Evolutionary conservation across 78 protist genomes (phyloP), one percentile per base, ranked within the genome.

Genomic region (Monosiga brevicollis): DNA sequence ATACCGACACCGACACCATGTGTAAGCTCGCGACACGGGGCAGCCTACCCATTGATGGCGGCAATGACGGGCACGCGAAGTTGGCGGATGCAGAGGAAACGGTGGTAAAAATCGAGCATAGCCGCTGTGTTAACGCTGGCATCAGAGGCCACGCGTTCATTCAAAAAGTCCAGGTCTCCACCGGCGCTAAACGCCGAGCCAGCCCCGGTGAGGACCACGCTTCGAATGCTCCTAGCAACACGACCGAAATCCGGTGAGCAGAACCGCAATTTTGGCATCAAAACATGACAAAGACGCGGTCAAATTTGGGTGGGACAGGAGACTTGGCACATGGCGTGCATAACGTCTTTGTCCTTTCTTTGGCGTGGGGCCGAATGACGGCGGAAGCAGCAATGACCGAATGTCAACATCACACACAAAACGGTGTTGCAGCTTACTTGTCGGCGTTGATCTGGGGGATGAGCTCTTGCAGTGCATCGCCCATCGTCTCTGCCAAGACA

Each of bases 111-210:
- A 29, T 26, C 37, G 32, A n/a, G 29, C 90, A 87, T 78, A 20
- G 49, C 9, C 15, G 34, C 78, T 11, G 20, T 26, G 76, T 0
- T 11, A 2, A 20, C 43, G 35, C 37, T 9, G 25, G 11, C 20
- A 20, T 29, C 11, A 15, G 42, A 35, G n/a, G 20, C 55, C 9
- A 40, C 26, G 15, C 91, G 75, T 1, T 35, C 84, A 3, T 22
- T 11, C 25, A 89, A 75, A 35, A 80, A 89, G n/a, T 73, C 54
- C 26, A 87, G 38, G 62, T 87, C 90, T 24, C 90, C 90, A 9
- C 90, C 90, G 36, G 90, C 86, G 24, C 41, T 20, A 43, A 87
- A 87, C 39, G 86, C 90, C 24, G 0, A 20, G 43, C 83, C 90
- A 2, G 34, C 80, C 0, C 90, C 90, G 32, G 90, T 87, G n/a